These are phyloP conservation scores for Trichoderma sp. DNA, from an alignment of 2,329 filamentous ascomycete genomes.

Conservation along the genomic window DNA sequence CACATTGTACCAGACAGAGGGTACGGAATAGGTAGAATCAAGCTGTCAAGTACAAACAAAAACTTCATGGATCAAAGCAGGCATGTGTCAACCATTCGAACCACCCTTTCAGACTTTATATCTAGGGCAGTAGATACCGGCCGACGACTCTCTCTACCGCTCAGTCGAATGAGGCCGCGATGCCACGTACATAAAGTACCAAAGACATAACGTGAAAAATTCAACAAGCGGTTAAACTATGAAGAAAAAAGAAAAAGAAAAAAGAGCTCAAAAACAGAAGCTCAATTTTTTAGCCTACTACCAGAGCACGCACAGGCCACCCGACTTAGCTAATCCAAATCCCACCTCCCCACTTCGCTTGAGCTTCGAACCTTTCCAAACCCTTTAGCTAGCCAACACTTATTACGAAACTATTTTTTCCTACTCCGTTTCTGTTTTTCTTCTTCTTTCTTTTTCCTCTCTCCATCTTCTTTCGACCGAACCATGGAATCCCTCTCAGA, in stretches of 20 bases:
- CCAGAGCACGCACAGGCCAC: slow-evolving; percentile 26
- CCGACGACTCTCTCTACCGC: slow-evolving; percentile 64
- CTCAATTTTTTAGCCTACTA: slow-evolving; percentile 20
- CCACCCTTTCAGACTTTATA: slow-evolving; percentile 71
- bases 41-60: neutral
- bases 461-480: slow-evolving; percentile 22
- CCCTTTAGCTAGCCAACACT: neutral
- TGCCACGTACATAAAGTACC: slow-evolving; percentile 44
- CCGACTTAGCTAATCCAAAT: slow-evolving; percentile 5
- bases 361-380: neutral
- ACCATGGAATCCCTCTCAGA: slow-evolving; percentile 73
- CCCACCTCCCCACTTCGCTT: slow-evolving; percentile 25
- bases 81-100: slow-evolving; percentile 78
- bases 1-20: neutral
- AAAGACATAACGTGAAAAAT: slow-evolving; percentile 31
- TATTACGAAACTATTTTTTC: neutral
- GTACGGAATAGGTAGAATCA: neutral
- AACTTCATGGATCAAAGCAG: neutral
- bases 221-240: slow-evolving; percentile 27
- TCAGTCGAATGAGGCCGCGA: slow-evolving; percentile 51
- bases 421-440: slow-evolving; percentile 23
- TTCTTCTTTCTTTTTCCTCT: slow-evolving; percentile 16
- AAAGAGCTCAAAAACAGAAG: slow-evolving; percentile 27
- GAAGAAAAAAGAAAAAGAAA: slow-evolving; percentile 27
- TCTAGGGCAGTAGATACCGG: slow-evolving; percentile 90